These are phyloP conservation scores for Xylariaceae sp. DNA, from an alignment of 2,329 filamentous ascomycete species.

Conservation along the genomic window DNA sequence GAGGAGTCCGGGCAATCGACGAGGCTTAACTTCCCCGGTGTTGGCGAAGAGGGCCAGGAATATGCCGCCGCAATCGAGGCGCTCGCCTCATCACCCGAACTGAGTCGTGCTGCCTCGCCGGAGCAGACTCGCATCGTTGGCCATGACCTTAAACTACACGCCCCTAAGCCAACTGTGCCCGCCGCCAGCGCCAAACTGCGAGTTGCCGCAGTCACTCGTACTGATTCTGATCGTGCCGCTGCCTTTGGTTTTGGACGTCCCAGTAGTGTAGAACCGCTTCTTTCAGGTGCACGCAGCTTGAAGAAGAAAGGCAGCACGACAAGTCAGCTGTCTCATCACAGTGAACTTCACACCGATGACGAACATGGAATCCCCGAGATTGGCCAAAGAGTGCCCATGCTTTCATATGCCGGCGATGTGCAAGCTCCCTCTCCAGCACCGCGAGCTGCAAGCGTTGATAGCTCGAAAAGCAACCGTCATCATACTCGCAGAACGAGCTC, in stretches of 20 bases:
- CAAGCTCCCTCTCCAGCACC: conserved; percentile 86
- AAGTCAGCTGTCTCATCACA: conserved; percentile 47
- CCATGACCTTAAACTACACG: conserved; percentile 79
- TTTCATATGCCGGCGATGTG: conserved; percentile 86
- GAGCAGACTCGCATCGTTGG: conserved; percentile 74
- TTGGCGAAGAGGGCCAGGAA: conserved; percentile 87
- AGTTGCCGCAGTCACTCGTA: conserved; percentile 80
- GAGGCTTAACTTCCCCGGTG: conserved; percentile 76
- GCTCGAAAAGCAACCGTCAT: conserved; percentile 42
- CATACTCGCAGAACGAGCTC: conserved; percentile 71
- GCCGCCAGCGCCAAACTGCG: conserved; percentile 76
- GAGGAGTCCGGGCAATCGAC: conserved; percentile 58
- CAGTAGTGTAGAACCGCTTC: conserved; percentile 49
- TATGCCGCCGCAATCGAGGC: conserved; percentile 63
- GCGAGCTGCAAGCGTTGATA: conserved; percentile 36
- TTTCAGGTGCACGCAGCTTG: conserved; percentile 47
- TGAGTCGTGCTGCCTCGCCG: conserved; percentile 44
- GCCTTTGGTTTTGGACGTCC: conserved; percentile 77
- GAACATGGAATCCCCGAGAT: conserved; percentile 91
- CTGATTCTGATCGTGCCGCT: conserved; percentile 82
- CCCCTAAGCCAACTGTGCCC: conserved; percentile 82
- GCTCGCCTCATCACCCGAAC: conserved; percentile 40
- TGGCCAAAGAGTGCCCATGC: conserved; percentile 89
- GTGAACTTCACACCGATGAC: conserved; percentile 57
- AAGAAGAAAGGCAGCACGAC: conserved; percentile 59